Base-by-base conservation (phyloP, 345 rosid species). In the Acer saccharum region DNA sequence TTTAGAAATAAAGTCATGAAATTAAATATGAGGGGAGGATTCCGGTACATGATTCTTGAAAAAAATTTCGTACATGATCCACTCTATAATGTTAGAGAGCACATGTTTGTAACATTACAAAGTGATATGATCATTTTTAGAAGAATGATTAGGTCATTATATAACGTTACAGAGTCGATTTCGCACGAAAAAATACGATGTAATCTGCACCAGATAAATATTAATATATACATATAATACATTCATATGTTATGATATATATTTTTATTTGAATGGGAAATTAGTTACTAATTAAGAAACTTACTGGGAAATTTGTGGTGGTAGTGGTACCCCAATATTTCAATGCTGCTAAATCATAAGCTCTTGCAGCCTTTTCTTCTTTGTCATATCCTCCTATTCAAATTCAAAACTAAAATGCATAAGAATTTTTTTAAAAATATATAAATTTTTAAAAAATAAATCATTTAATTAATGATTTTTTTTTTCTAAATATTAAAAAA, bases 311-410 rank as follows among this genome's bases (percentile, higher is more conserved):
- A 85, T 95, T 95, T 58, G 98, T 95, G 2, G 98, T 93, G 11
- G 98, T 90, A 27, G 97, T 91, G 29, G 93, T 83, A 65, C 98
- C 98, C 98, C 98, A 93, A 78, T 95, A 95, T 81, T 95, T 95
- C 13, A 95, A 84, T 68, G 98, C 98, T 4, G 97, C 98, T 77
- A 95, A 80, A 84, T 95, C 98, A 67, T 95, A 95, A 78, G 98
- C 91, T 79, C 95, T 87, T 55, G 97, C 98, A 82, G 98, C 98
- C 73, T 95, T 95, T 72, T 95, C 98, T 89, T 95, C 98, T 81
- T 93, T 93, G 81, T 95, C 98, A 86, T 95, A 95, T 44, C 98
- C 98, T 76, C 97, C 97, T 94, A 71, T 54, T 3, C 57, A 73
- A 75, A 55, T 27, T 54, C 20, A 39, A 68, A 5, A 50, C 39